Base-by-base conservation (phyloP, 2,329 filamentous ascomycete genomes). In the Paramyrothecium sp. region DNA sequence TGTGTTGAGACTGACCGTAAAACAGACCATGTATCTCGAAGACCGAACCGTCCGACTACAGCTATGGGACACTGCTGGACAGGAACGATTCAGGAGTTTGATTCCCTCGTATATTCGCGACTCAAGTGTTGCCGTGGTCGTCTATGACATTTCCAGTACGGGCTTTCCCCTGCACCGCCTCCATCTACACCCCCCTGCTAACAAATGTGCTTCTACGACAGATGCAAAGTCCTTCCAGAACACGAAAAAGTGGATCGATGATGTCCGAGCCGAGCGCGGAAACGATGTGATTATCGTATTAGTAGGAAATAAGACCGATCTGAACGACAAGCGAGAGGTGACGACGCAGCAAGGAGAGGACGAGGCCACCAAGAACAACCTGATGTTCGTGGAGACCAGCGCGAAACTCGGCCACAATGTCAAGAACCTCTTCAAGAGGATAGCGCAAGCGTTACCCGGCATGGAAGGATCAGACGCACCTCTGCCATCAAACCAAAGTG, bases 311-410 rank as follows among this genome's bases (percentile, higher is more conserved):
- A 99, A 99, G 87, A 99, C 95, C 49, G 95, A 99, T 82, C 77
- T 99, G 75, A 96, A 95, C 75, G 95, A 99, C 76, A 98, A 97
- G 84, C 87, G 95, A 56, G 94, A 99, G 77, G 95, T 99, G 60
- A 99, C 94, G 47, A 96, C 92, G 38, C 89, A 91, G 71, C 93
- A 98, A 76, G 95, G 95, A 59, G 95, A 99, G 75, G 95, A 98
- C 68, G 95, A 99, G 78, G 94, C 94, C 48, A 97, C 96, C 85
- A 94, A 94, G 82, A 94, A 97, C 76, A 95, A 95, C 64, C 81
- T 97, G 65, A 97, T 99, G 91, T 99, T 99, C 71, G 95, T 99
- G 67, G 95, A 99, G 82, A 99, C 95, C 55, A 97, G 92, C 74
- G 95, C 95, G 55, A 99, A 99, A 83, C 83, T 97, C 13, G 93